Conservation (phyloP, 225 moss, liverwort and hornwort species). For the Polytrichum commune region DNA sequence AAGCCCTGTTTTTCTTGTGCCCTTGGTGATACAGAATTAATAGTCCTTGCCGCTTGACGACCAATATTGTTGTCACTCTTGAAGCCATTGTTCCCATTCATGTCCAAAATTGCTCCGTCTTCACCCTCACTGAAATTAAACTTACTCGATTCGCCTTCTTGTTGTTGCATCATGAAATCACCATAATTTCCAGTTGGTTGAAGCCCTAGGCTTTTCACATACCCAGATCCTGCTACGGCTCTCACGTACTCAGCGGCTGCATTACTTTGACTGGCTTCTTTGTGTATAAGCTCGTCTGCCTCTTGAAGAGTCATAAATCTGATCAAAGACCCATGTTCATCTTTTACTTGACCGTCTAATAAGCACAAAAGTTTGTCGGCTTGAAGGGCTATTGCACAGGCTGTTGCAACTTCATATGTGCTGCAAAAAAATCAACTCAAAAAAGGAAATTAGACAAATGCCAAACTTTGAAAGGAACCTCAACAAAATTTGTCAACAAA, state of each 20-base stretch:
- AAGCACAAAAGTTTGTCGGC: conserved; percentile 85
- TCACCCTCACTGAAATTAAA: not conserved
- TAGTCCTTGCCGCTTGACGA: too few relatives aligned
- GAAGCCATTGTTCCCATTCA: not conserved
- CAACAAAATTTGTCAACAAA: too few relatives aligned
- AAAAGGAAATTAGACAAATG: too few relatives aligned
- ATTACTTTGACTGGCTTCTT: conserved; percentile 72
- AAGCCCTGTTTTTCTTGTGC: conserved; percentile 38
- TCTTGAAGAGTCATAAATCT: conserved; percentile 83
- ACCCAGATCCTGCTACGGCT: conserved; percentile 81
- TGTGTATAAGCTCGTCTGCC: conserved; percentile 78
- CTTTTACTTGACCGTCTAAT: conserved; percentile 72
- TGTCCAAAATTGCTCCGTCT: not conserved
- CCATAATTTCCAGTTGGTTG: conserved; percentile 14
- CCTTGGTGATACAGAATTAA: too few relatives aligned
- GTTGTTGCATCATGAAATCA: too few relatives aligned
- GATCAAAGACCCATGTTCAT: conserved; percentile 59
- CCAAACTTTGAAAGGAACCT: too few relatives aligned
- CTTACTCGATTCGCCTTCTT: too few relatives aligned
- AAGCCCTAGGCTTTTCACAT: conserved; percentile 77
- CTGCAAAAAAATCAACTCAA: conserved; percentile 33
- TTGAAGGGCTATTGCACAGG: conserved; percentile 84
- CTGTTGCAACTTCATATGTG: conserved; percentile 97
- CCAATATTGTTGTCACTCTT: not conserved
- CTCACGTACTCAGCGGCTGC: conserved; percentile 91